Evolutionary conservation across 441 rosid genomes (phyloP).

Genomic region (Adansonia gregorii): DNA sequence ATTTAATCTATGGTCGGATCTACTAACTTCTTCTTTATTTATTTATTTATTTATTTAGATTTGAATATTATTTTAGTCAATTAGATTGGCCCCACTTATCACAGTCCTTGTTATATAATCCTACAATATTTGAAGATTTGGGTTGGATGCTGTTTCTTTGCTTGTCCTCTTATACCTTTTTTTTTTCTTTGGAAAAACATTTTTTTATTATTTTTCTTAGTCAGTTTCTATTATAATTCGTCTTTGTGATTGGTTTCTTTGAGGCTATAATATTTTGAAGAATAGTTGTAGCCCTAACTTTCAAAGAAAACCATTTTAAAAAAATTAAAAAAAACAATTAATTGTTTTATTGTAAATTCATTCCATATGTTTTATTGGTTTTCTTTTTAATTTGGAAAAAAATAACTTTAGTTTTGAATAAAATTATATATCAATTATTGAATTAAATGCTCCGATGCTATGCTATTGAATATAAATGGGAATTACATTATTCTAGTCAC

Average conservation of each 20-base stretch:
- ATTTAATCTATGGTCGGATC: no score
- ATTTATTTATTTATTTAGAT: conserved; percentile 4
- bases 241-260: conserved; percentile 7
- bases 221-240: conserved; percentile 17
- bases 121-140: conserved; percentile 31
- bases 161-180: conserved; percentile 39
- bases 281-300: conserved; percentile 15
- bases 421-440: background rate
- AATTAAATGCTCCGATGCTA: background rate
- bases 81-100: background rate
- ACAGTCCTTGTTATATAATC: conserved; percentile 31
- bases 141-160: conserved; percentile 33
- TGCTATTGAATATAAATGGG: background rate
- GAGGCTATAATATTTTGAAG: background rate
- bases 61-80: conserved; percentile 13
- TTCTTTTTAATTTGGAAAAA: no score
- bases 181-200: background rate
- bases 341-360: background rate
- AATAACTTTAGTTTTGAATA: background rate
- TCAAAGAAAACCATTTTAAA: background rate
- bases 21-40: background rate
- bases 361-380: background rate
- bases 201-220: background rate
- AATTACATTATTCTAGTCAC: background rate
- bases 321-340: background rate